A percentile compares a stretch with the other conserved stretches of the same genome.
Conservation (phyloP, 2,329 filamentous ascomycete species). For the Penicillium sp. region DNA sequence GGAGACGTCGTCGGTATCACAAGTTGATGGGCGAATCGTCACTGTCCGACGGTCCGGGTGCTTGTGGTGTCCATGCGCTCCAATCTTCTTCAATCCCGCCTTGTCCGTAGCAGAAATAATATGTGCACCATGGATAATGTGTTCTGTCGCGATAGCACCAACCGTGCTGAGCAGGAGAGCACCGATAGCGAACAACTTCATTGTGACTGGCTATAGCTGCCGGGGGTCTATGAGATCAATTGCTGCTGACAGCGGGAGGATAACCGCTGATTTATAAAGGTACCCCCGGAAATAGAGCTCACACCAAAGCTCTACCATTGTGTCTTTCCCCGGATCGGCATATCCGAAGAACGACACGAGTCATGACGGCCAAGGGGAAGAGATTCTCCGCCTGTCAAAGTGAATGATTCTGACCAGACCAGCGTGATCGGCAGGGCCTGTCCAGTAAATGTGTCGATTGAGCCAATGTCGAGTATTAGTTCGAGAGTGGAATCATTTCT, state of each 20-base stretch:
- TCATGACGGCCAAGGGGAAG: constrained; percentile 1
- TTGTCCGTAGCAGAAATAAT: constrained; percentile 26
- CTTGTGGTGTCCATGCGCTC: constrained; percentile 23
- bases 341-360: background rate
- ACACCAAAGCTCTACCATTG: background rate
- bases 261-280: constrained; percentile 1
- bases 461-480: background rate
- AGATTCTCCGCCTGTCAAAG: constrained; percentile 29
- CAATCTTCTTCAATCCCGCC: constrained; percentile 19
- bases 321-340: background rate
- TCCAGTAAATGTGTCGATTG: background rate
- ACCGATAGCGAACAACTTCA: constrained; percentile 26
- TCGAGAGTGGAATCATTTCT: constrained; percentile 11
- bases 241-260: background rate
- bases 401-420: background rate
- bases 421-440: constrained; percentile 9
- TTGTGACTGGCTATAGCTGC: background rate
- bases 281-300: background rate
- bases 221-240: background rate
- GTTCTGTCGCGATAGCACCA: constrained; percentile 17
- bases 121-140: constrained; percentile 24
- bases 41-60: constrained; percentile 44
- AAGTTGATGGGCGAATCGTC: constrained; percentile 51
- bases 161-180: constrained; percentile 23
- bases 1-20: constrained; percentile 56